Percentiles rank a stretch among this genome's conserved stretches.
Conservation (phyloP, 768 basidiomycete genomes). For the Phylloporus sp. region DNA sequence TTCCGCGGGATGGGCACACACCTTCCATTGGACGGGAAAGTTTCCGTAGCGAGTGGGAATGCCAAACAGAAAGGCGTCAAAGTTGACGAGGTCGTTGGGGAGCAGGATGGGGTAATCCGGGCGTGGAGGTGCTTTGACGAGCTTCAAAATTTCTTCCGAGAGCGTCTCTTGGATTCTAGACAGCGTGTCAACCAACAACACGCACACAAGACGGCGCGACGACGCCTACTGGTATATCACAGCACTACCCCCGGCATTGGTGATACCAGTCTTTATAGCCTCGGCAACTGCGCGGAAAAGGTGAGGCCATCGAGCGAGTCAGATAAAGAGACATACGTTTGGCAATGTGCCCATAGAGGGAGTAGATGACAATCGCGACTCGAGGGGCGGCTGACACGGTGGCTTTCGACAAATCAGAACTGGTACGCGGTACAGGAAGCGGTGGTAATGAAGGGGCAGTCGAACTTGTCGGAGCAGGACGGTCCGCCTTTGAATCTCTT, state of each 20-base stretch:
- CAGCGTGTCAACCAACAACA: neutral
- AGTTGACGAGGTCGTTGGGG: constrained; percentile 31
- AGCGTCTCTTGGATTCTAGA: constrained; percentile 79
- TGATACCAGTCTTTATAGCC: constrained; percentile 37
- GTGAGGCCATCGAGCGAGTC: neutral
- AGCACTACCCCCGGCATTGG: constrained; percentile 37
- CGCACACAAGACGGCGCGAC: neutral
- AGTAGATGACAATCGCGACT: constrained; percentile 45
- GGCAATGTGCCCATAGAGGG: constrained; percentile 47
- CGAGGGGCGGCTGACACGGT: constrained; percentile 29
- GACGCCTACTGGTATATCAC: constrained; percentile 43
- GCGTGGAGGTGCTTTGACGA: constrained; percentile 69
- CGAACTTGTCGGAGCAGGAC: neutral
- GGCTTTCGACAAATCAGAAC: neutral
- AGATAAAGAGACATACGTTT: constrained; percentile 32
- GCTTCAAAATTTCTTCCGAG: constrained; percentile 57
- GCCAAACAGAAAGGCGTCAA: constrained; percentile 43
- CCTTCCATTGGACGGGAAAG: constrained; percentile 55
- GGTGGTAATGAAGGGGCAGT: constrained; percentile 1
- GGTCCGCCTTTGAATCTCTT: constrained; percentile 12
- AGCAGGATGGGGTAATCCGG: constrained; percentile 46
- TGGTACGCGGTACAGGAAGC: neutral
- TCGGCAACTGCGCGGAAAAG: constrained; percentile 25
- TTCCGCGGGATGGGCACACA: constrained; percentile 21
- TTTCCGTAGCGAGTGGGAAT: constrained; percentile 45